Evolutionary conservation across 2,329 filamentous ascomycete species (phyloP), one percentile per base, ranked within the genome.

Genomic region (Cercospora berteroae): DNA sequence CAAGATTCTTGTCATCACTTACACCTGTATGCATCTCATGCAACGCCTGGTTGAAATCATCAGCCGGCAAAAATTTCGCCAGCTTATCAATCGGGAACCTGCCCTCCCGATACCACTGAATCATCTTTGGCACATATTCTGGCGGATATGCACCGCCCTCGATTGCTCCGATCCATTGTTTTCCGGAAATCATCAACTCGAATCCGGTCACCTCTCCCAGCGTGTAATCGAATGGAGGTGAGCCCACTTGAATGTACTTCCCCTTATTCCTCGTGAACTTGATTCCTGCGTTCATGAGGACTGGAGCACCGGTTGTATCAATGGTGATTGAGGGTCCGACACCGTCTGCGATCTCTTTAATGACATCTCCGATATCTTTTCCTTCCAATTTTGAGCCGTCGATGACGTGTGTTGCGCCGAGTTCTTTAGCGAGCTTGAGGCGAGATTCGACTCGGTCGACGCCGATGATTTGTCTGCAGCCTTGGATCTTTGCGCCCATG

Each of bases 171-270:
- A 83, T 81, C 48, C 82, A 83, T 39, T 80, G 79, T 68, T 83
- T 84, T 0, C 83, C 84, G 12, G 75, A 75, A 9, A 78, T 76
- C 80, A 86, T 82, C 66, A 84, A 82, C 13, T 77, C 74, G 18
- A 81, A 80, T 48, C 83, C 78, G 7, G 80, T 78, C 3, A 86
- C 68, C 3, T 75, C 75, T 20, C 64, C 67, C 20, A 85, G 65
- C n/a, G 78, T 77, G 5, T 79, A 77, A 2, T 81, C 80, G 2
- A 81, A 78, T 48, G 81, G 80, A 5, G 83, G 79, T 0, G 81
- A 81, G 0, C 85, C 84, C 18, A 86, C 81, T 69, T 85, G 82
- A 5, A 86, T 79, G 27, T 85, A 78, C 67, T 82, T 82, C 1
- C 83, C 85, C 65, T 79, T 79, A 31, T 80, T 80, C 12, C 81